Conservation (phyloP, 305 asterid genomes). For the Fraxinus latifolia region DNA sequence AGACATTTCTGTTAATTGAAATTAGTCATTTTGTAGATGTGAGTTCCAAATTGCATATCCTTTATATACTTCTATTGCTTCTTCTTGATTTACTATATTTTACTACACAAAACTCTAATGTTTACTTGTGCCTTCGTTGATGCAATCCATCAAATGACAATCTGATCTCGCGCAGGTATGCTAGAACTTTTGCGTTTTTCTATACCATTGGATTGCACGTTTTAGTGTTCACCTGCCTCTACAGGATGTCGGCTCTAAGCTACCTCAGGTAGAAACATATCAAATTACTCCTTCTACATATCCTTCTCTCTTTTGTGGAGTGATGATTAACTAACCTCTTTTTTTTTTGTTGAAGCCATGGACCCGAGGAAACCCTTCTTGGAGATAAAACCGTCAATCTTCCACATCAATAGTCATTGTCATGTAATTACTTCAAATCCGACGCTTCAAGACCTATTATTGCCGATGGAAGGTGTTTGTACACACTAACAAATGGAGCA, state of each 20-base stretch:
- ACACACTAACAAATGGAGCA: background rate
- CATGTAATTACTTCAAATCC: background rate
- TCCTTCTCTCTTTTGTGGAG: background rate
- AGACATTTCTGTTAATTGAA: background rate
- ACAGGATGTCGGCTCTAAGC: conserved; percentile 95
- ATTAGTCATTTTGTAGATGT: background rate
- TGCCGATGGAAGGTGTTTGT: background rate
- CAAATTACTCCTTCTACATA: background rate
- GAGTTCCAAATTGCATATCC: background rate
- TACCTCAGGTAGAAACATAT: conserved; percentile 63
- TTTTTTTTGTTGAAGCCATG: conserved; percentile 56
- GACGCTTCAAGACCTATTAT: background rate
- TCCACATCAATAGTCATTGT: conserved; percentile 48
- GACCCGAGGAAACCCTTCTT: conserved; percentile 60
- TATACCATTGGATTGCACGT: conserved; percentile 92
- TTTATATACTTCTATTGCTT: background rate
- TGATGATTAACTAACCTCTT: background rate
- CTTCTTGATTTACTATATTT: background rate
- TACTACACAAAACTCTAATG: background rate
- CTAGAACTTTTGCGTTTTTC: conserved; percentile 90
- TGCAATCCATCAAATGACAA: conserved; percentile 6
- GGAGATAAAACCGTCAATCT: conserved; percentile 55
- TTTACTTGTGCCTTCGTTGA: background rate
- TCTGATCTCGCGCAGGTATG: conserved; percentile 57
- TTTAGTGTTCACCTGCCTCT: conserved; percentile 91